Conservation (phyloP, 495 filamentous ascomycete species). For the Hypoxylon fuscum region DNA sequence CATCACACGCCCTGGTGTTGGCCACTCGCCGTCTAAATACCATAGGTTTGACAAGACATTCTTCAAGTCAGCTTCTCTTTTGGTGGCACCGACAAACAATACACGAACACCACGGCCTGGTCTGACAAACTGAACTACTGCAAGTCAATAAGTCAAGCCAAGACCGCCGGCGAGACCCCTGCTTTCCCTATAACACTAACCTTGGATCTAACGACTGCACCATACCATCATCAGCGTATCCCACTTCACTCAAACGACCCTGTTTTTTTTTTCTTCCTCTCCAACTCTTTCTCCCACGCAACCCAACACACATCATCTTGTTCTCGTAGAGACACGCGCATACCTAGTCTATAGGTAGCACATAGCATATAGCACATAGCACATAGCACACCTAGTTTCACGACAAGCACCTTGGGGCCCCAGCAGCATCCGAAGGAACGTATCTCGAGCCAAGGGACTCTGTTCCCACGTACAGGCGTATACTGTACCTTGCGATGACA, state of each 20-base stretch:
- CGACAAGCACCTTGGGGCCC: constrained; percentile 1
- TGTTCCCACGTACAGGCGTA: constrained; percentile 7
- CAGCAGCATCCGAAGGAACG: background rate
- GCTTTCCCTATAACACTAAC: constrained; percentile 15
- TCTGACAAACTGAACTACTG: constrained; percentile 15
- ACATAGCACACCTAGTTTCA: background rate
- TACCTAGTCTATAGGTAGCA: background rate
- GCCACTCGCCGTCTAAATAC: background rate
- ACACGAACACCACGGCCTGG: constrained; percentile 18
- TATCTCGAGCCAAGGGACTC: constrained; percentile 18
- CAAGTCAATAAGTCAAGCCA: background rate
- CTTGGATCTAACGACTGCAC: constrained; percentile 15
- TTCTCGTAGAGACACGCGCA: background rate
- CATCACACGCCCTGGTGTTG: constrained; percentile 8
- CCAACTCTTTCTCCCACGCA: constrained; percentile 21
- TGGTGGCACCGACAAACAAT: constrained; percentile 13
- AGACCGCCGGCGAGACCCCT: constrained; percentile 17
- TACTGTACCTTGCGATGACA: constrained; percentile 30
- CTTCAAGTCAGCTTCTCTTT: background rate
- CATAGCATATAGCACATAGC: background rate
- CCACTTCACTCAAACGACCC: constrained; percentile 14
- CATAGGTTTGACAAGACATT: constrained; percentile 15
- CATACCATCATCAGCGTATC: constrained; percentile 20
- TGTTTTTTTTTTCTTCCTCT: constrained; percentile 1
- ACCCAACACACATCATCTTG: constrained; percentile 7